Conservation (phyloP, 2,329 filamentous ascomycete species). For the Apiospora phragmitis region DNA sequence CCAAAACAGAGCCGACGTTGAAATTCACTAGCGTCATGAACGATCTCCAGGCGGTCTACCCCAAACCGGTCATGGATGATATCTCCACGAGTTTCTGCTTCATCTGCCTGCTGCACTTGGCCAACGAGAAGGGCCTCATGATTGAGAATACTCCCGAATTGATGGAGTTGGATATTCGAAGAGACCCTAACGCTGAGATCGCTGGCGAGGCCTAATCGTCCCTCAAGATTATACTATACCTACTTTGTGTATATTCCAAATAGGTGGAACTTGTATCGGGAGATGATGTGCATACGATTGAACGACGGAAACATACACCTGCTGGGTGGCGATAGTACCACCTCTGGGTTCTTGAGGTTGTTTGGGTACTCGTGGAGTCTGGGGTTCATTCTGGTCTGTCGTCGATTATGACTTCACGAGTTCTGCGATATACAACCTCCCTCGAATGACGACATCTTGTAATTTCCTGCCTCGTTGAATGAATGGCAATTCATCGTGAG, state of each 20-base stretch:
- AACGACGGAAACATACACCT: background rate
- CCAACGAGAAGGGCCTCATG: constrained; percentile 87
- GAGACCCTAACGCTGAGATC: constrained; percentile 62
- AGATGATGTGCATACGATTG: constrained; percentile 1
- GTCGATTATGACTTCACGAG: background rate
- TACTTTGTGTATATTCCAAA: background rate
- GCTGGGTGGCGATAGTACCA: background rate
- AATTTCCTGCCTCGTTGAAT: background rate
- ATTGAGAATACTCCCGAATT: constrained; percentile 66
- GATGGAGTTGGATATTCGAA: constrained; percentile 60
- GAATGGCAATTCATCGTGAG: too few species aligned
- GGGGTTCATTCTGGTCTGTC: background rate
- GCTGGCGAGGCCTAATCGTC: constrained; percentile 30
- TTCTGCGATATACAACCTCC: background rate
- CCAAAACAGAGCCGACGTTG: constrained; percentile 54
- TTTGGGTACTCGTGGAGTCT: background rate
- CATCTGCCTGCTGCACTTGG: constrained; percentile 87
- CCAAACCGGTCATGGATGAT: constrained; percentile 82
- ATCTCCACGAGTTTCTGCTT: constrained; percentile 94
- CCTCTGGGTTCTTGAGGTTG: background rate
- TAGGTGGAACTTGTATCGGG: background rate
- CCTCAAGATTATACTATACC: background rate
- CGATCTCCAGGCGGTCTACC: constrained; percentile 80
- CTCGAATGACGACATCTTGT: background rate
- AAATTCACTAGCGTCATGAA: constrained; percentile 95